Conservation (phyloP, 352 stramenopile genomes). For the Paralagenidium karlingii region DNA sequence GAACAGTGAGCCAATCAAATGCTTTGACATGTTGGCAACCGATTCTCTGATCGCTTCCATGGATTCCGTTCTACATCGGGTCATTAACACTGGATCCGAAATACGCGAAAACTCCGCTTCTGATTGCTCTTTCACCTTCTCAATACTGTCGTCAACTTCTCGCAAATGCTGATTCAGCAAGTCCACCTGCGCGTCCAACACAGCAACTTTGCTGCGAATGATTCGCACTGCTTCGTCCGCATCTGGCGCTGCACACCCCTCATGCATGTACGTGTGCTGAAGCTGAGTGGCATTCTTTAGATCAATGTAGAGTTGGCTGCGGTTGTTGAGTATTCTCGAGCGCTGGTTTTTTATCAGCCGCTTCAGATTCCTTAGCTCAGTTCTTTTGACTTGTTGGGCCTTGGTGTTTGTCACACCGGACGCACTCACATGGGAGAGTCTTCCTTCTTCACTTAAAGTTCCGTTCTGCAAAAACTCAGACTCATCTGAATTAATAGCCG, state of each 20-base stretch:
- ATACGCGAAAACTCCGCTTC: no score
- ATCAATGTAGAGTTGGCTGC: constrained; percentile 69
- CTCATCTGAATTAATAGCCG: constrained; percentile 31
- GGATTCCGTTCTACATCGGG: constrained; percentile 28
- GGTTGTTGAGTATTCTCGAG: constrained; percentile 66
- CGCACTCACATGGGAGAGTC: constrained; percentile 19
- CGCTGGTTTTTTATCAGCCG: constrained; percentile 75
- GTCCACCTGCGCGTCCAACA: constrained; percentile 65
- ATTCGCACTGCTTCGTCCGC: constrained; percentile 75
- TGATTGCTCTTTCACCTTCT: constrained; percentile 40
- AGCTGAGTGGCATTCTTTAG: constrained; percentile 71
- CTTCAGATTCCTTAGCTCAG: constrained; percentile 54
- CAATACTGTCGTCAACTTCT: constrained; percentile 65
- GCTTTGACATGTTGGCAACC: constrained; percentile 60
- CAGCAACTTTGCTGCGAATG: constrained; percentile 68
- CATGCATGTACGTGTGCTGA: constrained; percentile 73
- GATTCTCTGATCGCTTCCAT: constrained; percentile 45
- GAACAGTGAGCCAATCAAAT: constrained; percentile 64
- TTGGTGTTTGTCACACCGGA: constrained; percentile 29
- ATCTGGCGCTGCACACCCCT: constrained; percentile 62
- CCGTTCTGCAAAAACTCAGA: constrained; percentile 71
- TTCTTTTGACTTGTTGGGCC: constrained; percentile 40
- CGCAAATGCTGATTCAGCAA: constrained; percentile 39
- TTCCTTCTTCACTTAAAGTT: constrained; percentile 46
- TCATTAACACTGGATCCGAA: constrained; percentile 28